Evolutionary conservation across 2,329 filamentous ascomycete species (phyloP).

Genomic region (Biscogniauxia marginata): DNA sequence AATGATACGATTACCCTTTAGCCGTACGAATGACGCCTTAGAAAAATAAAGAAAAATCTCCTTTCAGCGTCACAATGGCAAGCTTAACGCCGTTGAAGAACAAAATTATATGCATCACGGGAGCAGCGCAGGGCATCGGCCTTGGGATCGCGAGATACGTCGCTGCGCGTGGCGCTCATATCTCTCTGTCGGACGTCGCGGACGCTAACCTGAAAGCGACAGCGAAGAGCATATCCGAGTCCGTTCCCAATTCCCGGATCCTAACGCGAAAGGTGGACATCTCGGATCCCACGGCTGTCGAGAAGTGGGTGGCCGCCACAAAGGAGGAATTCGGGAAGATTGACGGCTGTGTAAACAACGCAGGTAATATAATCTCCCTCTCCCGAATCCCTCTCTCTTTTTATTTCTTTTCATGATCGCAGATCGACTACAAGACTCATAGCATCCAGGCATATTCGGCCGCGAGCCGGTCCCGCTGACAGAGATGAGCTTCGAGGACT

Average conservation of each 20-base stretch:
- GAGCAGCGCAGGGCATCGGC: conserved; percentile 19
- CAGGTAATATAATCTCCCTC: conserved; percentile 29
- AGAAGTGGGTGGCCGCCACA: conserved; percentile 34
- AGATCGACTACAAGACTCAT: background rate
- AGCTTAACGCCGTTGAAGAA: conserved; percentile 18
- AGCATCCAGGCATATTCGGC: conserved; percentile 13
- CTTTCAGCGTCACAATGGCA: conserved; percentile 12
- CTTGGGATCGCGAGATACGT: conserved; percentile 18
- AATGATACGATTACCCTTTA: too few species aligned
- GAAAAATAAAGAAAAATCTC: background rate
- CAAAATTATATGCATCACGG: conserved; percentile 23
- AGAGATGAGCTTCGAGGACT: conserved; percentile 38
- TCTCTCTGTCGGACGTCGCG: conserved; percentile 32
- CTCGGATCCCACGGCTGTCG: conserved; percentile 31
- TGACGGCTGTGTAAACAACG: conserved; percentile 38
- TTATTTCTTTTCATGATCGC: background rate
- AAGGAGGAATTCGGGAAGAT: conserved; percentile 34
- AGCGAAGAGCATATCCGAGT: conserved; percentile 20
- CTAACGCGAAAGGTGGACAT: conserved; percentile 31
- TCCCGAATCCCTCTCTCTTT: too few species aligned
- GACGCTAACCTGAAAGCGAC: conserved; percentile 28
- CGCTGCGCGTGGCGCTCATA: conserved; percentile 30
- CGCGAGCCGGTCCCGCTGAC: conserved; percentile 11
- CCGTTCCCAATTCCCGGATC: conserved; percentile 24
- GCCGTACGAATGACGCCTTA: too few species aligned